Evolutionary conservation across 2,329 filamentous ascomycete species (phyloP).

Genomic region (Dactylellina drechsleri): DNA sequence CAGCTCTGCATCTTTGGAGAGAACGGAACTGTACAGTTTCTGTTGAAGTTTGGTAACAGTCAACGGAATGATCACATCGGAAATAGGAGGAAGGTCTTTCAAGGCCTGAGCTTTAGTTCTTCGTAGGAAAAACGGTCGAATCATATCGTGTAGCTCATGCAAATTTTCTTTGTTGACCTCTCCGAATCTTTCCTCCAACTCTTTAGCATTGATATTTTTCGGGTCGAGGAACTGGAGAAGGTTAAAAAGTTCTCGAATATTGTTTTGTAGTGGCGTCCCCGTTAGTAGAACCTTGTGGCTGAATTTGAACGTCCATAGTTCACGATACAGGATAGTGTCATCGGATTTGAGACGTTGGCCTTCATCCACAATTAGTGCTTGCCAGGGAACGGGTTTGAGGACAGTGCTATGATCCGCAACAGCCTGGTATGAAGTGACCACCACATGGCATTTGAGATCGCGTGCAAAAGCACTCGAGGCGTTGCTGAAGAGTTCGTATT

Average conservation of each 20-base stretch:
- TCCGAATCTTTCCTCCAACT: slow-evolving; percentile 78
- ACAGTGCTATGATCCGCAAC: slow-evolving; percentile 76
- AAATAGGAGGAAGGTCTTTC: slow-evolving; percentile 90
- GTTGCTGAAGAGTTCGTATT: slow-evolving; percentile 84
- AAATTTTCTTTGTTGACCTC: slow-evolving; percentile 86
- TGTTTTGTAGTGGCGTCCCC: slow-evolving; percentile 90
- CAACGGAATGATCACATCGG: slow-evolving; percentile 94
- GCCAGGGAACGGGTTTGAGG: slow-evolving; percentile 81
- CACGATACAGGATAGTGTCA: slow-evolving; percentile 80
- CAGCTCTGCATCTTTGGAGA: slow-evolving; percentile 87
- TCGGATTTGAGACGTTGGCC: slow-evolving; percentile 96
- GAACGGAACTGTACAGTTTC: slow-evolving; percentile 91
- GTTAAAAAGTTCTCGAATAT: slow-evolving; percentile 93
- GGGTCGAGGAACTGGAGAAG: slow-evolving; percentile 92
- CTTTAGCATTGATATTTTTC: slow-evolving; percentile 72
- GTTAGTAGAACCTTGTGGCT: slow-evolving; percentile 88
- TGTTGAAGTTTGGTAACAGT: slow-evolving; percentile 94
- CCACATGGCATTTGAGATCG: slow-evolving; percentile 85
- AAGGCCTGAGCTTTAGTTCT: slow-evolving; percentile 91
- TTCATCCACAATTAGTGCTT: slow-evolving; percentile 90
- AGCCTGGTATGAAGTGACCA: slow-evolving; percentile 94
- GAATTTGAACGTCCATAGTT: slow-evolving; percentile 76
- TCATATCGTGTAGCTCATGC: slow-evolving; percentile 74
- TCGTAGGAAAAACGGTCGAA: slow-evolving; percentile 70
- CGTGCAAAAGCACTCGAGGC: slow-evolving; percentile 63